Conservation (phyloP, 1,284 basidiomycete species). For the Microbotryum violaceum region DNA sequence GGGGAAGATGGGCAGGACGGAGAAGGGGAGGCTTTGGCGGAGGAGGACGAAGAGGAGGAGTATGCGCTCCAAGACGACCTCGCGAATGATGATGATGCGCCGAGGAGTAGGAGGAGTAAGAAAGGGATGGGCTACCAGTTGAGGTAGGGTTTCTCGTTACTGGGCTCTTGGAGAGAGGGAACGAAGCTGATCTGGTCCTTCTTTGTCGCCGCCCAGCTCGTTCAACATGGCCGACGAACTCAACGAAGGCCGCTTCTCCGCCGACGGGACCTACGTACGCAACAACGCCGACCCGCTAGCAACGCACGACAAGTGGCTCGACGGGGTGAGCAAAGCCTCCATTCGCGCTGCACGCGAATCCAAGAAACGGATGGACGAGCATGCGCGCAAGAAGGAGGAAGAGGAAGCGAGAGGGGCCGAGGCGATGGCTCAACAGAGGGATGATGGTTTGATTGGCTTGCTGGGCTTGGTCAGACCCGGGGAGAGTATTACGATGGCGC, state of each 20-base stretch:
- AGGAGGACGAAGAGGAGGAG: constrained; percentile 67
- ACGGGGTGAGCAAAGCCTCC: constrained; percentile 72
- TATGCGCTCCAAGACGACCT: constrained; percentile 48
- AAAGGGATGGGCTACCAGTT: constrained; percentile 87
- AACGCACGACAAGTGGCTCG: constrained; percentile 91
- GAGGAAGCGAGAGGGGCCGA: constrained; percentile 48
- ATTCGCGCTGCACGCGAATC: constrained; percentile 68
- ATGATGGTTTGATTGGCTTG: constrained; percentile 55
- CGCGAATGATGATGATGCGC: constrained; percentile 38
- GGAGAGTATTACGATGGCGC: constrained; percentile 80
- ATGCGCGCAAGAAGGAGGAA: constrained; percentile 61
- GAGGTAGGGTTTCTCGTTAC: constrained; percentile 38
- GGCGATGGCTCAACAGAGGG: constrained; percentile 33
- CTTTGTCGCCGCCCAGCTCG: constrained; percentile 11
- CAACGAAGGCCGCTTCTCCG: constrained; percentile 91
- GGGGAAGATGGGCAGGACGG: constrained; percentile 24
- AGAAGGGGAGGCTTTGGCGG: constrained; percentile 7
- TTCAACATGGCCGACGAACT: constrained; percentile 99
- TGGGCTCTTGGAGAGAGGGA: neutral
- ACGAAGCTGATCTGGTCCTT: neutral
- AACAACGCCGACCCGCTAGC: constrained; percentile 77
- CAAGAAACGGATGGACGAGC: constrained; percentile 53
- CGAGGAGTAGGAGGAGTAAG: constrained; percentile 50
- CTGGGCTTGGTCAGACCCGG: constrained; percentile 72
- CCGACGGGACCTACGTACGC: constrained; percentile 57